phyloP scores from a whole-genome alignment of 345 rosid species.

The Rhizophora apiculata region DNA sequence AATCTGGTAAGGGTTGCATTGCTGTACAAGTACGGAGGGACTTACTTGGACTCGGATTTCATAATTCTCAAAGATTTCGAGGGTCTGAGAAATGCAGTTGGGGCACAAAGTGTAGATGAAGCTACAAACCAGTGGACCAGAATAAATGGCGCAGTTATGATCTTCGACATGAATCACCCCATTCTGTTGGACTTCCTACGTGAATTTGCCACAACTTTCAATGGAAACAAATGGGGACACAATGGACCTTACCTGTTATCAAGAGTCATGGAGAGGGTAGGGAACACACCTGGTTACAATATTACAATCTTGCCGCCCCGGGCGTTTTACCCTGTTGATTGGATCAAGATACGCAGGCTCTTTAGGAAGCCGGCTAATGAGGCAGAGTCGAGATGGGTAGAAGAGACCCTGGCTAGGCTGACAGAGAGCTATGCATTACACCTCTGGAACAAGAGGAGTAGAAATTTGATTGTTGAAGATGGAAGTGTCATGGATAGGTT shows the following conservation, averaged over 20 bases:
- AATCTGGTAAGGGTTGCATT: constrained; percentile 2
- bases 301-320: background rate
- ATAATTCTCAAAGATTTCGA: constrained; percentile 3
- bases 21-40: constrained; percentile 9
- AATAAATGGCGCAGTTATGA: background rate
- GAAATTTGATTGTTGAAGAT: constrained; percentile 34
- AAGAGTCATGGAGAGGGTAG: constrained; percentile 5
- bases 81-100: background rate
- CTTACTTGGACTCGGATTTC: background rate
- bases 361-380: background rate
- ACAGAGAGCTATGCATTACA: constrained; percentile 39
- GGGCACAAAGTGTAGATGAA: background rate
- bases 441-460: constrained; percentile 49
- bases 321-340: constrained; percentile 6
- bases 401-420: constrained; percentile 29
- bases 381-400: background rate
- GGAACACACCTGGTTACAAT: background rate
- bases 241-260: constrained; percentile 9
- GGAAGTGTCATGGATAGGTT: constrained; percentile 39
- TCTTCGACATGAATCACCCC: background rate
- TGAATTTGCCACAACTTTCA: constrained; percentile 3
- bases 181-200: background rate
- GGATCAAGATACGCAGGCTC: constrained; percentile 1
- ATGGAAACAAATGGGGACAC: constrained; percentile 13
- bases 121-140: background rate